Conservation (phyloP, 2,329 filamentous ascomycete species). For the Neonectria coccinea region DNA sequence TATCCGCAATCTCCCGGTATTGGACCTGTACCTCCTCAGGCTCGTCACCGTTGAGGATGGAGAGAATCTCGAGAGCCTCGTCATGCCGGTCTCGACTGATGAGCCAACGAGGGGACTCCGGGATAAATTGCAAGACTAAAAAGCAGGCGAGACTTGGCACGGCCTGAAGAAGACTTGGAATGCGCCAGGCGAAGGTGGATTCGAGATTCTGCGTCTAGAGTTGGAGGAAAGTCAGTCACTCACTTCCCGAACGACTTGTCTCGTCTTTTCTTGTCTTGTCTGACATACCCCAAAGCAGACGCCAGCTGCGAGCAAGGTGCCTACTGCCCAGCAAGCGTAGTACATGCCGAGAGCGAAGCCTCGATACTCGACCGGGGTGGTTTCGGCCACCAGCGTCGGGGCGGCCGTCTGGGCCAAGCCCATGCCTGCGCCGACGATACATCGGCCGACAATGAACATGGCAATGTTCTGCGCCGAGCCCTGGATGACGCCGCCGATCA, state of each 20-base stretch:
- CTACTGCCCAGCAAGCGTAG: conserved; percentile 26
- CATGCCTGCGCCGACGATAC: conserved; percentile 21
- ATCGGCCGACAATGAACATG: conserved; percentile 25
- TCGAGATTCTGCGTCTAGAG: conserved; percentile 15
- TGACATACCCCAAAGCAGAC: conserved; percentile 21
- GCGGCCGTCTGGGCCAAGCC: conserved; percentile 23
- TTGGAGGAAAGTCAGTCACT: conserved; percentile 3
- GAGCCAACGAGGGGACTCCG: conserved; percentile 29
- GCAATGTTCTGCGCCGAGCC: conserved; percentile 15
- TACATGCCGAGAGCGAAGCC: conserved; percentile 23
- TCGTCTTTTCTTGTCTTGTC: background rate
- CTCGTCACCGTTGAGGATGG: conserved; percentile 16
- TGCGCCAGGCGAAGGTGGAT: conserved; percentile 20
- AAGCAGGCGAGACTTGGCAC: conserved; percentile 11
- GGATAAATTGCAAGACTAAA: conserved; percentile 13
- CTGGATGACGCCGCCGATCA: conserved; percentile 21
- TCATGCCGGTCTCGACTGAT: conserved; percentile 18
- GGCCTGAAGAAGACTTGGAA: conserved; percentile 20
- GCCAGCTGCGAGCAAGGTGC: conserved; percentile 22
- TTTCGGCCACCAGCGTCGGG: conserved; percentile 23
- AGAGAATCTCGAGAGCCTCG: conserved; percentile 34
- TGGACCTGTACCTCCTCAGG: conserved; percentile 20
- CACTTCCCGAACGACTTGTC: background rate
- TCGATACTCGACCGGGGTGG: conserved; percentile 20
- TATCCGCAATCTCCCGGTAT: conserved; percentile 31